Base-by-base conservation (phyloP, 805 yeast genomes). In the Scheffersomyces lignosus region DNA sequence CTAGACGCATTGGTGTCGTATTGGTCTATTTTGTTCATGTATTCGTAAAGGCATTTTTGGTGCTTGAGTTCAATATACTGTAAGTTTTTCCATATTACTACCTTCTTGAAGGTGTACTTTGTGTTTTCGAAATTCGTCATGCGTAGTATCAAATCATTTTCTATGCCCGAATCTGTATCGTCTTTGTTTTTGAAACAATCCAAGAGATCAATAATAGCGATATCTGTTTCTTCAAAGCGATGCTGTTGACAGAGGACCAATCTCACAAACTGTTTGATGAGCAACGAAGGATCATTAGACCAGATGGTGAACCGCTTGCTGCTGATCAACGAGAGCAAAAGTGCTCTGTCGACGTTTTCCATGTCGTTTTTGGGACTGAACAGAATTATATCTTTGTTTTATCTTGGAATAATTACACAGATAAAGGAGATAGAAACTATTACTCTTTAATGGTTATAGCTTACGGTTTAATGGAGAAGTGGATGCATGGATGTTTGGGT, bases 41-140 rank as follows among this genome's bases (percentile, higher is more conserved):
- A 32, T 17, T 40, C 36, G 24, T 33, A 37, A 13, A 45, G 28
- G 17, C 36, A 34, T 9, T 31, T 28, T 30, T 45, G 49, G n/a
- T 15, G 27, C 5, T 33, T 31, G 5, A 12, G 32, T 12, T 15
- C 13, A 9, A 36, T 14, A 8, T 23, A 32, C 30, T 32, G 36
- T 5, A 36, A 18, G 12, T 34, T 34, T 26, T 29, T 24, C 41
- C 40, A 36, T 9, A 40, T 20, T 3, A 40, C 28, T 4, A 36
- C 31, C 12, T 31, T 30, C 15, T 23, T 29, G 31, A 40, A 33
- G n/a, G 32, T 27, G 7, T 30, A 33, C 18, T 24, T 27, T 14
- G 15, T 14, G 18, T 23, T 18, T n/a, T 31, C 15, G 27, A 29
- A 32, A 24, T 33, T 9, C 27, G 31, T 14, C 29, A 25, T 33